Evolutionary conservation across 352 stramenopile species (phyloP).

Genomic region (Pythium scleroteichum): DNA sequence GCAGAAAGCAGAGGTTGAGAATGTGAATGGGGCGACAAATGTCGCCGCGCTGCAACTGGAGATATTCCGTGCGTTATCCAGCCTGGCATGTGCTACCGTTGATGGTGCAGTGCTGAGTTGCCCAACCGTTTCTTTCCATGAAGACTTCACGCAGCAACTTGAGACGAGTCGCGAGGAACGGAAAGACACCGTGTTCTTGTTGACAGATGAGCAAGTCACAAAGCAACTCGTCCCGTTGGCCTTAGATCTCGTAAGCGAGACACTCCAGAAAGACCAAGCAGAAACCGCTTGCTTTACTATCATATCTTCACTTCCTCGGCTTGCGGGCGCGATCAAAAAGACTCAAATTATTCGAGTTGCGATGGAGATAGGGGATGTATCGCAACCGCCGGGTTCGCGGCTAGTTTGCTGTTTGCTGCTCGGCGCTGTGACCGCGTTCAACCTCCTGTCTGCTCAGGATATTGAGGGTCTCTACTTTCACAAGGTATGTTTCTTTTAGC

Average conservation of each 20-base stretch:
- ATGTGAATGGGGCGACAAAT: constrained; percentile 20
- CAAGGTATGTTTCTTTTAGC: no score
- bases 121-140: constrained; percentile 55
- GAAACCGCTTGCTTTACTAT: constrained; percentile 61
- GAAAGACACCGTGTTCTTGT: constrained; percentile 60
- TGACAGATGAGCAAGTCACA: constrained; percentile 73
- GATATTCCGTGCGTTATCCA: constrained; percentile 61
- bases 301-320: constrained; percentile 57
- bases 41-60: constrained; percentile 45
- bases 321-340: constrained; percentile 68
- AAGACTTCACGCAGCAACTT: constrained; percentile 60
- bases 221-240: constrained; percentile 74
- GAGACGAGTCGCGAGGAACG: constrained; percentile 51
- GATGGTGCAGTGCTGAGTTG: constrained; percentile 71
- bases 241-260: constrained; percentile 73
- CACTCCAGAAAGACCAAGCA: constrained; percentile 77
- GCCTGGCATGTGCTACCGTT: constrained; percentile 58
- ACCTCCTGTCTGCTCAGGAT: constrained; percentile 61
- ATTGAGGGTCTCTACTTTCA: constrained; percentile 84
- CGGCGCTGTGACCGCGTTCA: constrained; percentile 70
- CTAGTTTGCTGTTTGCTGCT: constrained; percentile 79
- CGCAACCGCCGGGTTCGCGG: constrained; percentile 69
- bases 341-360: constrained; percentile 84
- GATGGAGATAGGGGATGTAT: constrained; percentile 84
- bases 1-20: constrained; percentile 69